Conservation (phyloP, 331 rosid species). For the Spiraea crenata region DNA sequence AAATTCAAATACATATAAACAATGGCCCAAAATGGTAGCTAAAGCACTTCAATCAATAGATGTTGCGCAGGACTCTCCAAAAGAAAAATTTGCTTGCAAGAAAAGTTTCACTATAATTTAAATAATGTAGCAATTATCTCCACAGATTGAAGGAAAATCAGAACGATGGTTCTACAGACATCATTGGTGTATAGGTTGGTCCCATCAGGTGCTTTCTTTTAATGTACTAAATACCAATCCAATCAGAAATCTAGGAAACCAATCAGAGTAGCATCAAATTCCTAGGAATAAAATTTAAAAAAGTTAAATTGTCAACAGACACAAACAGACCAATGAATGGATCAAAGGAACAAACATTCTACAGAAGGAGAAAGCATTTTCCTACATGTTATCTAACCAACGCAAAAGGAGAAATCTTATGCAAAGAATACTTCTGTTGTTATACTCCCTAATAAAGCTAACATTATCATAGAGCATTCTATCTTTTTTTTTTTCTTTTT, state of each 20-base stretch:
- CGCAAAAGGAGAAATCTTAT: neutral
- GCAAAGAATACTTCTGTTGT: neutral
- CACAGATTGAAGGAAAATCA: neutral
- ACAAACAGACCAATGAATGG: neutral
- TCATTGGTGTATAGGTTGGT: neutral
- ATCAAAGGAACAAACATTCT: neutral
- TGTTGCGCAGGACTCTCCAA: conserved; percentile 5
- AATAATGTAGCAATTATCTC: neutral
- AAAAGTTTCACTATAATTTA: neutral
- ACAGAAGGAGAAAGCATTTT: neutral
- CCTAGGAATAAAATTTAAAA: neutral
- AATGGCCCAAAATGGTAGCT: neutral
- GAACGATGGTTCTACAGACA: neutral
- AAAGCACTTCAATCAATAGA: neutral
- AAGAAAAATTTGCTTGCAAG: neutral
- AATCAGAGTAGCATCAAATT: neutral
- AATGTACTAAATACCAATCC: conserved; percentile 1
- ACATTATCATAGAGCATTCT: neutral
- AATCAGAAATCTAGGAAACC: neutral
- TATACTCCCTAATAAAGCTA: neutral
- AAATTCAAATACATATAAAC: neutral
- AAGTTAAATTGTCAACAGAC: neutral
- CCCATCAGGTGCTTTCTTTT: neutral
- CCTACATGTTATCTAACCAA: neutral
- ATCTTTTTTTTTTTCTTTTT: neutral